Conservation (phyloP, 1,284 basidiomycete genomes). For the Rugosomyces carneus region DNA sequence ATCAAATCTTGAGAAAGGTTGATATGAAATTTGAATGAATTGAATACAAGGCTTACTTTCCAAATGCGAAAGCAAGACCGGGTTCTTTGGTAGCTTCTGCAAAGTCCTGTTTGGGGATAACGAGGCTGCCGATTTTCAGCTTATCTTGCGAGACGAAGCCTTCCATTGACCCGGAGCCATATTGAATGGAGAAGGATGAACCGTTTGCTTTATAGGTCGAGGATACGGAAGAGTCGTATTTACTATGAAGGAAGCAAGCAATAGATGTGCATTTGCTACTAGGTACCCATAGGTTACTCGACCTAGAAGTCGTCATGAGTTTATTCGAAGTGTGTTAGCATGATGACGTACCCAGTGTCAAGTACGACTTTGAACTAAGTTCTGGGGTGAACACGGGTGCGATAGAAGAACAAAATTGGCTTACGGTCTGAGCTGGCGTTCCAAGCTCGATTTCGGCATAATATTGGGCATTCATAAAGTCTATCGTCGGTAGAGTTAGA, state of each 20-base stretch:
- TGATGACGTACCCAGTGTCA: conserved; percentile 65
- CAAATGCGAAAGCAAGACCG: conserved; percentile 95
- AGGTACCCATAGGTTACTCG: conserved; percentile 93
- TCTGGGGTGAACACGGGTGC: conserved; percentile 5
- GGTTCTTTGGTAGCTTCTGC: conserved; percentile 97
- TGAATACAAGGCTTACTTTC: conserved; percentile 56
- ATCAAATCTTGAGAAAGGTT: conserved; percentile 63
- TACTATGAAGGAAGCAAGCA: conserved; percentile 95
- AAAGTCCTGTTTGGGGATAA: conserved; percentile 79
- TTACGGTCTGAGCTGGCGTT: conserved; percentile 68
- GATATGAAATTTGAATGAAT: background rate
- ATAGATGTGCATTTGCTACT: conserved; percentile 88
- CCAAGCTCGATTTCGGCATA: conserved; percentile 87
- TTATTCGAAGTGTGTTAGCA: conserved; percentile 4
- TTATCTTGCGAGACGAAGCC: conserved; percentile 90
- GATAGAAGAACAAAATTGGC: conserved; percentile 15
- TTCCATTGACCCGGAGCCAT: conserved; percentile 96
- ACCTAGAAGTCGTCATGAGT: conserved; percentile 36
- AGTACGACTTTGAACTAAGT: conserved; percentile 80
- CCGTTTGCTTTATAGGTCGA: conserved; percentile 92
- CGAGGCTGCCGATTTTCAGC: conserved; percentile 81
- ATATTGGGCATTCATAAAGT: conserved; percentile 99
- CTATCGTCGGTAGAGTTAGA: conserved; percentile 28
- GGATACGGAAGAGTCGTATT: conserved; percentile 86
- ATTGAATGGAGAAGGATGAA: conserved; percentile 86